These are phyloP conservation scores for Secale cereale DNA, from an alignment of 176 grass and related monocot genomes.

Conservation along the genomic window DNA sequence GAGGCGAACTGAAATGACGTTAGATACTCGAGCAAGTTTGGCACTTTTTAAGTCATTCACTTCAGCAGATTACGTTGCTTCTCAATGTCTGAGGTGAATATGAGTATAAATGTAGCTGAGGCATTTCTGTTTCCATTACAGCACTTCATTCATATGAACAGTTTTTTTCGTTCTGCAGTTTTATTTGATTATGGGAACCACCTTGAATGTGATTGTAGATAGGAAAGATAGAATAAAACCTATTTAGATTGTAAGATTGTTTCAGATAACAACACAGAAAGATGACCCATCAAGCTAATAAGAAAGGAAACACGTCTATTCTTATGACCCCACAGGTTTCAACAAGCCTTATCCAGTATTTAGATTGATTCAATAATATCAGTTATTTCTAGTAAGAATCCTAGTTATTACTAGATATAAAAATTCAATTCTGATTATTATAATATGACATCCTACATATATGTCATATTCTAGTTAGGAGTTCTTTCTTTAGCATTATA, in stretches of 20 bases:
- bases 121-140: not conserved
- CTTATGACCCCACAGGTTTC: not conserved
- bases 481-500: not conserved
- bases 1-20: conserved; percentile 57
- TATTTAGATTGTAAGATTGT: not conserved
- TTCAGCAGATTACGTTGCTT: conserved; percentile 81
- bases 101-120: conserved; percentile 8
- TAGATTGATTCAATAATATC: not conserved
- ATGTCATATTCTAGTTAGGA: not conserved
- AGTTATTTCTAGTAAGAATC: not conserved
- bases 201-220: not conserved
- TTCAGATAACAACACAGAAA: not conserved
- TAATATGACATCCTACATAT: not conserved
- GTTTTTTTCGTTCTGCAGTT: not conserved
- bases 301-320: not conserved
- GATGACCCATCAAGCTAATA: not conserved
- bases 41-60: conserved; percentile 87
- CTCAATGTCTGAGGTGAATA: conserved; percentile 84
- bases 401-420: not conserved
- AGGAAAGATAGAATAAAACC: not conserved
- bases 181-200: not conserved
- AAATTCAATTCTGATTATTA: not conserved
- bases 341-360: not conserved
- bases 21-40: conserved; percentile 84
- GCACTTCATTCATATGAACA: not conserved